These are phyloP conservation scores for Fistulifera pelliculosa DNA, from an alignment of 108 stramenopile species.

Conservation along the genomic window DNA sequence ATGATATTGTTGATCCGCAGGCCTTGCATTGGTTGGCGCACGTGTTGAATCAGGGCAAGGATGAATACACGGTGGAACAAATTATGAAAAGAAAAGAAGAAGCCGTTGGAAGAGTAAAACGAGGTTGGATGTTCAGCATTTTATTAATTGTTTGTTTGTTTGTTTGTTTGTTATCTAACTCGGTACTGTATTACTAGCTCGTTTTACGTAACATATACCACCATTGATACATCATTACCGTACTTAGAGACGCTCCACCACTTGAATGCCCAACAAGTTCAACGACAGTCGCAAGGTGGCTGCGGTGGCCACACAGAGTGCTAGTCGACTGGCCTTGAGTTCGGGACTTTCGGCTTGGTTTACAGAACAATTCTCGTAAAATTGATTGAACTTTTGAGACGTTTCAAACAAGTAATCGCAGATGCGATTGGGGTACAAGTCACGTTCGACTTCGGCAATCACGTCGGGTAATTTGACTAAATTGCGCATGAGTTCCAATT, in stretches of 20 bases:
- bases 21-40: conserved; percentile 7
- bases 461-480: conserved; percentile 73
- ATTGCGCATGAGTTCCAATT: conserved; percentile 85
- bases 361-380: conserved; percentile 87
- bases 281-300: conserved; percentile 75
- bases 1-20: conserved; percentile 7
- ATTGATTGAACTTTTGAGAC: conserved; percentile 85
- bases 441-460: conserved; percentile 75
- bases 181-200: too few species aligned
- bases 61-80: conserved; percentile 10
- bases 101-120: too few species aligned
- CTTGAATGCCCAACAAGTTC: conserved; percentile 84
- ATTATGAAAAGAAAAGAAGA: conserved; percentile 8
- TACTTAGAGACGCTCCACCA: conserved; percentile 67
- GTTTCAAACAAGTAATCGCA: conserved; percentile 93
- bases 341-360: conserved; percentile 72
- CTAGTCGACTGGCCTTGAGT: conserved; percentile 74
- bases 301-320: conserved; percentile 88
- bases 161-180: too few species aligned
- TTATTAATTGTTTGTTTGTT: too few species aligned
- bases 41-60: conserved; percentile 2
- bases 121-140: too few species aligned
- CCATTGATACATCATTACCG: too few species aligned
- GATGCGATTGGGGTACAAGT: conserved; percentile 88
- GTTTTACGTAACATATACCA: too few species aligned